Evolutionary conservation across 176 grass and related monocot species (phyloP).

Genomic region (Oryza officinalis): DNA sequence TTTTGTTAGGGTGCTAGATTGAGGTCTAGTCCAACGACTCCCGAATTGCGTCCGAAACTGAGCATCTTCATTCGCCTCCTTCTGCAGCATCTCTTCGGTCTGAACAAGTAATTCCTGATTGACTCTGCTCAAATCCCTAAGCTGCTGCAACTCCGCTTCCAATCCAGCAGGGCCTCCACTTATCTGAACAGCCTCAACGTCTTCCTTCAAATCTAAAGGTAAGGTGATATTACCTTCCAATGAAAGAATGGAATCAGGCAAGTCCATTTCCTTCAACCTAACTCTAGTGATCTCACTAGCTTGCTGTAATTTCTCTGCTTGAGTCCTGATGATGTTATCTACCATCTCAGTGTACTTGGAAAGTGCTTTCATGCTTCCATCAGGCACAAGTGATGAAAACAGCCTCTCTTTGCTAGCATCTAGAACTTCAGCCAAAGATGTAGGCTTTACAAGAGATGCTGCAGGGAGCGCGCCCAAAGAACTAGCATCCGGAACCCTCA

Average conservation of each 20-base stretch:
- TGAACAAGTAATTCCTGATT: slow-evolving; percentile 94
- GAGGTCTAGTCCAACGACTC: slow-evolving; percentile 89
- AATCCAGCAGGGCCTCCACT: slow-evolving; percentile 86
- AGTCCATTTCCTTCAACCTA: slow-evolving; percentile 97
- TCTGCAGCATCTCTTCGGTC: slow-evolving; percentile 94
- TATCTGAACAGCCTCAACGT: slow-evolving; percentile 95
- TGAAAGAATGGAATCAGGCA: slow-evolving; percentile 96
- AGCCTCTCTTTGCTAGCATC: slow-evolving; percentile 95
- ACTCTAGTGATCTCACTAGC: slow-evolving; percentile 95
- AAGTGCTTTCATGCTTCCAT: slow-evolving; percentile 93
- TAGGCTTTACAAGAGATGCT: slow-evolving; percentile 84
- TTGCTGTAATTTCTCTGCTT: slow-evolving; percentile 97
- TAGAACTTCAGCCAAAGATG: slow-evolving; percentile 72
- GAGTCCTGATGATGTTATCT: slow-evolving; percentile 87
- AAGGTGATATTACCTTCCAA: slow-evolving; percentile 92
- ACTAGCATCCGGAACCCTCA: slow-evolving; percentile 83
- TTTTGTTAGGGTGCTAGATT: slow-evolving; percentile 93
- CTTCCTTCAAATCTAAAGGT: slow-evolving; percentile 85
- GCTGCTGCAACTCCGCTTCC: slow-evolving; percentile 90
- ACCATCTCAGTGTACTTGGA: slow-evolving; percentile 99
- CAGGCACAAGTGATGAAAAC: slow-evolving; percentile 88
- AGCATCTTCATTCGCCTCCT: slow-evolving; percentile 87
- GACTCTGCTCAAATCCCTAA: slow-evolving; percentile 92
- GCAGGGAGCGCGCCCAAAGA: slow-evolving; percentile 70
- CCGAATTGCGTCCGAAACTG: slow-evolving; percentile 96